Evolutionary conservation across 2,329 filamentous ascomycete species (phyloP), one percentile per base, ranked within the genome.

Genomic region (Fusarium pininemorale): DNA sequence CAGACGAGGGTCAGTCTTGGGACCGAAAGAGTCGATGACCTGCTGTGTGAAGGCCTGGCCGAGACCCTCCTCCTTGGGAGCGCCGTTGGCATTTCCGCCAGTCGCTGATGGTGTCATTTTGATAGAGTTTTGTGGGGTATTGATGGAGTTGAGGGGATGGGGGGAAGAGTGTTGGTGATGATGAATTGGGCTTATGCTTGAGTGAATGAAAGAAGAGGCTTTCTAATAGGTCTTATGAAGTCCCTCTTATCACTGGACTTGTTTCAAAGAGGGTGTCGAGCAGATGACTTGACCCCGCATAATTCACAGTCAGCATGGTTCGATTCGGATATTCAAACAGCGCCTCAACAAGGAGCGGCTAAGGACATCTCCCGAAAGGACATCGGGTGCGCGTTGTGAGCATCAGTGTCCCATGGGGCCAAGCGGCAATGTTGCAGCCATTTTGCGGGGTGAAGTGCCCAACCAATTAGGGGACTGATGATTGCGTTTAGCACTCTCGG

Each of bases 21-120:
- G 91, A 9, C 93, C 92, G 82, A 94, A 95, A 70, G 91, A 88
- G 69, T 92, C 88, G 80, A 96, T 89, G 80, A 96, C 93, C 75
- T 88, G 85, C 75, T 90, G 83, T 47, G 94, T 96, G 86, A 96
- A 95, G 83, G 85, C 82, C 28, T 81, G 79, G 44, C 82, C 83
- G 5, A 84, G 76, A 28, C 73, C 78, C 37, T 75, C 73, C 50
- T 70, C 75, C n/a, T 75, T 53, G 6, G 50, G 47, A 24, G 32
- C 35, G 18, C 68, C 55, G 11, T 61, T 76, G 38, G 13, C 85
- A 82, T 73, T 84, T 85, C 84, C 86, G 89, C 69, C 82, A 84
- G 76, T 70, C 30, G 73, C 51, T 54, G 63, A 35, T 47, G 66
- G 85, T 80, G 12, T 79, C 79, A 32, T 85, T 80, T 35, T 83